Percentiles rank a stretch among this genome's conserved stretches.
Conservation (phyloP, 306 rosid genomes). For the Oemleria cerasiformis region DNA sequence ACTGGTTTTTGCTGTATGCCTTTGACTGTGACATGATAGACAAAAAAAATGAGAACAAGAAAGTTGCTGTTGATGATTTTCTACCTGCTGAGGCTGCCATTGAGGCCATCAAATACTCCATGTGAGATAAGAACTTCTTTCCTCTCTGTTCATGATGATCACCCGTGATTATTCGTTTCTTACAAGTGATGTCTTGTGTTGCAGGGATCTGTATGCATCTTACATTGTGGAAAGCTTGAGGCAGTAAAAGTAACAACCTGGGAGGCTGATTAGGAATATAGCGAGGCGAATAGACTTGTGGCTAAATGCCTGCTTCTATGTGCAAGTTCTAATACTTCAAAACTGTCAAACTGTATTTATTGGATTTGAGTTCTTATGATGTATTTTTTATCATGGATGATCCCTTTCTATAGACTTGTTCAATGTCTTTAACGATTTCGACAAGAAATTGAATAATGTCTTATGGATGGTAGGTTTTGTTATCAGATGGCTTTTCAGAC, state of each 20-base stretch:
- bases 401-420: not conserved
- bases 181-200: slow-evolving; percentile 17
- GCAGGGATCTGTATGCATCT: slow-evolving; percentile 49
- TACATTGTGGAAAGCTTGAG: too few species aligned
- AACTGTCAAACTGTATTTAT: not conserved
- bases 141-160: not conserved
- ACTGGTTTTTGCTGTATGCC: slow-evolving; percentile 24
- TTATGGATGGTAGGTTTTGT: not conserved
- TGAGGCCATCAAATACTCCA: slow-evolving; percentile 82
- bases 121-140: slow-evolving; percentile 45
- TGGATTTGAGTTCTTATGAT: not conserved
- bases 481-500: not conserved
- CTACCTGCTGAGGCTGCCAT: slow-evolving; percentile 77
- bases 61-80: slow-evolving; percentile 90
- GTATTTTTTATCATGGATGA: not conserved
- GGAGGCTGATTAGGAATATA: slow-evolving; percentile 5
- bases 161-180: not conserved
- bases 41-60: slow-evolving; percentile 98
- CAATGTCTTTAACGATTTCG: too few species aligned
- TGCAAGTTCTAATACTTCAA: not conserved
- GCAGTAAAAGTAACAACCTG: too few species aligned
- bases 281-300: slow-evolving; percentile 25
- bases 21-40: slow-evolving; percentile 61
- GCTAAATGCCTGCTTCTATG: slow-evolving; percentile 11
- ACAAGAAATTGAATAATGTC: not conserved